Evolutionary conservation across 495 filamentous ascomycete genomes (phyloP).

Genomic region (Bacidia gigantensis): DNA sequence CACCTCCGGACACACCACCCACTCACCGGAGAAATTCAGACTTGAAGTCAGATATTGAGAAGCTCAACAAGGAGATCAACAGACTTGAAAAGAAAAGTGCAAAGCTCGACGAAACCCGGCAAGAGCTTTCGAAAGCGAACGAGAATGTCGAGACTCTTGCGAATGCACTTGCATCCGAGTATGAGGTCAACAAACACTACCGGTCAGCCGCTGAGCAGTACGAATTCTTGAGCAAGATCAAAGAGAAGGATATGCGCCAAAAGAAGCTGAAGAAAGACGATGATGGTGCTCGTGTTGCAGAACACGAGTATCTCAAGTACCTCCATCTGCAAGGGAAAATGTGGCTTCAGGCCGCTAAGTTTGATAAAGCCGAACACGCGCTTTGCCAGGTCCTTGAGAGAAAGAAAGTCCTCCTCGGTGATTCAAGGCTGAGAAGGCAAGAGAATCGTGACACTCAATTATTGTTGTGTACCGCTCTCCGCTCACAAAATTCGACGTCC

Average conservation of each 20-base stretch:
- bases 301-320: neutral
- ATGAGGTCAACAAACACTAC: neutral
- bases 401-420: neutral
- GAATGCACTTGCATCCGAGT: neutral
- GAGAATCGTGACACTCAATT: neutral
- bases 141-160: neutral
- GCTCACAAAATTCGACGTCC: neutral
- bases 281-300: neutral
- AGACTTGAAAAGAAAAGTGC: neutral
- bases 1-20: neutral
- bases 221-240: conserved; percentile 1
- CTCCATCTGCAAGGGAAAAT: neutral
- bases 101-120: neutral
- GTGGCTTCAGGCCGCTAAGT: neutral
- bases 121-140: neutral
- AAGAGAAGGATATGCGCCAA: neutral
- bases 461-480: neutral
- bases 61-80: neutral
- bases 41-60: neutral
- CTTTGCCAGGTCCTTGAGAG: conserved; percentile 1
- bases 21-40: neutral
- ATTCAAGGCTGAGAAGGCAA: neutral
- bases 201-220: neutral
- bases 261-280: neutral
- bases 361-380: neutral